Conservation (phyloP, 805 yeast species). For the Saccharomycopsis fibuligera region DNA sequence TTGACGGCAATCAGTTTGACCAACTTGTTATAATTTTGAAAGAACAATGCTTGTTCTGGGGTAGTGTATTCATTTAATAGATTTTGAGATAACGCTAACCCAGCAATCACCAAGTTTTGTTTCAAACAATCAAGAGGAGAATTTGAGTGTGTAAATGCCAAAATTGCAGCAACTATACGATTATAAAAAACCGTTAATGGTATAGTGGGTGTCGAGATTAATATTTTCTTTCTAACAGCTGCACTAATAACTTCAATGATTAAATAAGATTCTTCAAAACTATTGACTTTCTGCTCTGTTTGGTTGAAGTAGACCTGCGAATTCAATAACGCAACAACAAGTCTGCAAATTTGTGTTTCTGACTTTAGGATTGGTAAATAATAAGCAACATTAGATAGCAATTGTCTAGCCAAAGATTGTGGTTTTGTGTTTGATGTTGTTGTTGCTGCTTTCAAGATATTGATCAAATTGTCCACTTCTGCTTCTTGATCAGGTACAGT, state of each 20-base stretch:
- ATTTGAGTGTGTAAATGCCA: background rate
- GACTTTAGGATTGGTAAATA: constrained; percentile 15
- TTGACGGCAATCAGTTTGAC: constrained; percentile 2
- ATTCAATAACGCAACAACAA: constrained; percentile 1
- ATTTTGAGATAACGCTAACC: constrained; percentile 4
- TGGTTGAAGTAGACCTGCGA: constrained; percentile 4
- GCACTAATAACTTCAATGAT: constrained; percentile 10
- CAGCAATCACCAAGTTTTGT: constrained; percentile 15
- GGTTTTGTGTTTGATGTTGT: too few relatives aligned
- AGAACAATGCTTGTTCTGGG: constrained; percentile 14
- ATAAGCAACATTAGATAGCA: constrained; percentile 15
- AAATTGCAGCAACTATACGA: background rate
- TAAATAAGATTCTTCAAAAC: constrained; percentile 6
- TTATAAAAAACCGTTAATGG: constrained; percentile 16
- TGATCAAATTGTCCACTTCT: too few relatives aligned
- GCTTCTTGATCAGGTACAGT: too few relatives aligned
- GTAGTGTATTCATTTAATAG: constrained; percentile 1
- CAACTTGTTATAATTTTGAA: constrained; percentile 10
- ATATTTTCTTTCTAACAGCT: constrained; percentile 12
- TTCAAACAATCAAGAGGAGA: background rate
- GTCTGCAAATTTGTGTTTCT: background rate
- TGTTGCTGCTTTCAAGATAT: too few relatives aligned
- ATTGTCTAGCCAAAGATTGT: background rate
- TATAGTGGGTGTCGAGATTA: constrained; percentile 15
- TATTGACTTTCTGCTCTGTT: background rate